phyloP scores from a whole-genome alignment of 1,284 basidiomycete genomes.

The Marasmius tenuissimus region DNA sequence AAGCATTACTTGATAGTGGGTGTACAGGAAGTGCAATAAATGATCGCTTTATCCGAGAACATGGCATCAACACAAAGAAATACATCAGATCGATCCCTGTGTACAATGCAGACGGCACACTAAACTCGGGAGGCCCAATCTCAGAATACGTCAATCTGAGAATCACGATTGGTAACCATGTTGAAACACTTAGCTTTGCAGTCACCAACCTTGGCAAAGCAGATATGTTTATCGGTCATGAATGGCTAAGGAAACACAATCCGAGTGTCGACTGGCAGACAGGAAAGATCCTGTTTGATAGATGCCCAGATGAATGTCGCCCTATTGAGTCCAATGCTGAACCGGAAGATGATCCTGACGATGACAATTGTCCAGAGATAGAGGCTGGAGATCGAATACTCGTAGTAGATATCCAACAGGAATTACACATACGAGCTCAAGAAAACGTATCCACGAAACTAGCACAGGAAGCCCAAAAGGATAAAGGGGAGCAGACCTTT shows the following conservation, averaged over 20 bases:
- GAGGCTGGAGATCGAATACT: neutral
- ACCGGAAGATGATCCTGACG: neutral
- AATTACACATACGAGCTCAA: neutral
- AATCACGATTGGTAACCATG: neutral
- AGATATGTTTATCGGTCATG: conserved; percentile 23
- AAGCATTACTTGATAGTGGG: neutral
- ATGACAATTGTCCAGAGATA: neutral
- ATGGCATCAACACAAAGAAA: conserved; percentile 3
- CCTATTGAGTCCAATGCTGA: neutral
- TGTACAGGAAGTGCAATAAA: neutral
- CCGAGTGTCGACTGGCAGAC: conserved; percentile 27
- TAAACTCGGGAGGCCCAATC: neutral
- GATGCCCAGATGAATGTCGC: conserved; percentile 17
- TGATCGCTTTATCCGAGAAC: neutral
- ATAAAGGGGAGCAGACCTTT: no score
- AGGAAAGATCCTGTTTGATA: conserved; percentile 18
- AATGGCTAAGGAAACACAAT: conserved; percentile 28
- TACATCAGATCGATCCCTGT: conserved; percentile 1
- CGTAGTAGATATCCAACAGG: neutral
- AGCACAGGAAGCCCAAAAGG: no score
- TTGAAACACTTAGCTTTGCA: conserved; percentile 15
- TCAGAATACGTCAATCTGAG: neutral
- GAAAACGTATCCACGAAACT: no score
- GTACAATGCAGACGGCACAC: conserved; percentile 3
- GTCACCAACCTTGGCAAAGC: conserved; percentile 23